Base-by-base conservation (phyloP, 139 green algal genomes). In the Limnomonas spitsbergensis region DNA sequence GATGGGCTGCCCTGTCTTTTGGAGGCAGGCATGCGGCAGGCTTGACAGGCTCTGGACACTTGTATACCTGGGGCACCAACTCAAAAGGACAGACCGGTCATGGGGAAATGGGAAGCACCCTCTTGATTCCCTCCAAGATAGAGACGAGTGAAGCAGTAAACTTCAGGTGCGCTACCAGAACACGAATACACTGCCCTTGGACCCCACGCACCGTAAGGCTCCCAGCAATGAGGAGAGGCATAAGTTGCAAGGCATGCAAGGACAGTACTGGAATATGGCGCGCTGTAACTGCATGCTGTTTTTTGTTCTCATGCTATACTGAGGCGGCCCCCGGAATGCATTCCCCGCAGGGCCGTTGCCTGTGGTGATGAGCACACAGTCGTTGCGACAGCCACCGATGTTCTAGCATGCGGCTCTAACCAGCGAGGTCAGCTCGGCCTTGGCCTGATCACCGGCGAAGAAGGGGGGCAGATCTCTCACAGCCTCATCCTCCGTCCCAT, bases 391-490 rank as follows among this genome's bases (percentile, higher is more conserved):
- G 80, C 77, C n/a, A 79, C 86, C 14, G 92, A 93, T 38, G 89
- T 97, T n/a, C 88, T 94, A 34, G 86, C 91, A 0, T 96, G 91
- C 90, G 93, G 93, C 29, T 86, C 75, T 61, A 97, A 97, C 82
- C 77, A 90, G 32, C 69, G 89, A 32, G 93, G 93, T 3, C 93
- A 98, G 86, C 89, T 89, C 42, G 93, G 92, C 29, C 87, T 95
- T 73, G 91, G 90, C 3, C 87, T 91, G 56, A 70, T 24, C 56
- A 32, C 42, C 9, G n/a, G 47, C 20, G 47, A 61, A 61, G 47
- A 61, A 20, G 20, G 20, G 47, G 47, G 20, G 47, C 14, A 61
- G 14, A 7, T 32, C 4, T 34, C n/a, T 20, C 29, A 9, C 4
- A 37, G 56, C 29, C 56, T 9, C 14, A 32, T 70, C 7, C 24